phyloP scores from a whole-genome alignment of 768 basidiomycete species.

The Clathrus columnatus region DNA sequence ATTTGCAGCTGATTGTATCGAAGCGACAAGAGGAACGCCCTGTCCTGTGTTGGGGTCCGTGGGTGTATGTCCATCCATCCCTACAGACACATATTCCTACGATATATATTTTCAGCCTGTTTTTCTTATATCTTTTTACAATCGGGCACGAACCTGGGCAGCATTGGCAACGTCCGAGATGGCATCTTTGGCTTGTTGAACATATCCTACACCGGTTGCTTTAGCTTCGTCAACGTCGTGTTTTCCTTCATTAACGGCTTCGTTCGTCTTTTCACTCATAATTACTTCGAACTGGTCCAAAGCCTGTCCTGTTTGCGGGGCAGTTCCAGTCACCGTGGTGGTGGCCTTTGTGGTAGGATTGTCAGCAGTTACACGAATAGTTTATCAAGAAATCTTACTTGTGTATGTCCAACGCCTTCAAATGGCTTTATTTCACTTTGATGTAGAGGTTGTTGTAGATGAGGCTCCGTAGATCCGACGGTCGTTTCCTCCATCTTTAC shows the following conservation, averaged over 20 bases:
- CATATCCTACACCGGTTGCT: conserved; percentile 37
- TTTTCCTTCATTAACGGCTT: conserved; percentile 50
- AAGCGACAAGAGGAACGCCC: conserved; percentile 19
- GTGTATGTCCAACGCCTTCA: conserved; percentile 35
- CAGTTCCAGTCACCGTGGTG: background rate
- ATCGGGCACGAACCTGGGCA: conserved; percentile 32
- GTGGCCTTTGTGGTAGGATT: too few species aligned
- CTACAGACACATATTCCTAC: conserved; percentile 6
- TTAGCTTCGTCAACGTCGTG: conserved; percentile 39
- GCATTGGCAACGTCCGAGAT: conserved; percentile 35
- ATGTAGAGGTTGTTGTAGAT: conserved; percentile 44
- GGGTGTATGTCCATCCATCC: conserved; percentile 1
- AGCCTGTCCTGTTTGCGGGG: conserved; percentile 17
- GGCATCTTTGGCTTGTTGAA: conserved; percentile 46
- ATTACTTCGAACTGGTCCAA: conserved; percentile 23
- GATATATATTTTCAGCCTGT: background rate
- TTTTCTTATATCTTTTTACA: background rate
- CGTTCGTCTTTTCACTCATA: conserved; percentile 32
- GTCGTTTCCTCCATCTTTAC: background rate
- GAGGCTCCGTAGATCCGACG: background rate
- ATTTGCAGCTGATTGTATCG: conserved; percentile 27
- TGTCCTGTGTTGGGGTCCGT: conserved; percentile 10
- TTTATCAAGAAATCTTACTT: too few species aligned
- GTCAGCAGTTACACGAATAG: too few species aligned
- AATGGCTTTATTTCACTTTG: conserved; percentile 15